phyloP scores from a whole-genome alignment of 805 yeast genomes.

The Spathaspora girioi region DNA sequence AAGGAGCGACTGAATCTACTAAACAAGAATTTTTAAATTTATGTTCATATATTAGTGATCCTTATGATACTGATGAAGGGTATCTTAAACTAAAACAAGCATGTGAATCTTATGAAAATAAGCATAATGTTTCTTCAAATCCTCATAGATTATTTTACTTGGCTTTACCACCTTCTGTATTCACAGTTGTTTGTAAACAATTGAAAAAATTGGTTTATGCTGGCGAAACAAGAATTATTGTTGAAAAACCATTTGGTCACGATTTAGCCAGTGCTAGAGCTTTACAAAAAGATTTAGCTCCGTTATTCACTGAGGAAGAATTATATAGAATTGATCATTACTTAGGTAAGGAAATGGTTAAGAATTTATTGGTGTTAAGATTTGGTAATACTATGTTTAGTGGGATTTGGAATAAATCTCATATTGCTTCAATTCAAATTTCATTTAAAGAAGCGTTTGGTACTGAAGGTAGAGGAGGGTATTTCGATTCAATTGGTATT shows the following conservation, averaged over 20 bases:
- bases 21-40: constrained; percentile 63
- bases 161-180: constrained; percentile 93
- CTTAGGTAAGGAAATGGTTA: constrained; percentile 96
- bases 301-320: constrained; percentile 87
- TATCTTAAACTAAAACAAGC: constrained; percentile 52
- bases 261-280: constrained; percentile 77
- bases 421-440: constrained; percentile 77
- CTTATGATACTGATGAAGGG: constrained; percentile 80
- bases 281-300: constrained; percentile 74
- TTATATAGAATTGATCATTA: constrained; percentile 95
- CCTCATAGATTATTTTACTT: constrained; percentile 86
- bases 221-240: constrained; percentile 75
- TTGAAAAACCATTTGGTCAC: constrained; percentile 97
- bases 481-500: constrained; percentile 92
- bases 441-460: constrained; percentile 98
- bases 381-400: constrained; percentile 86
- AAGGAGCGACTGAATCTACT: constrained; percentile 38
- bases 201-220: constrained; percentile 64
- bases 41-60: constrained; percentile 69
- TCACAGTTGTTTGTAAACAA: constrained; percentile 71
- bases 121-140: constrained; percentile 32
- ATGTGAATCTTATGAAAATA: constrained; percentile 58
- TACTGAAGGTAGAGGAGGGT: constrained; percentile 98
- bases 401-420: constrained; percentile 86
- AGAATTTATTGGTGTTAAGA: constrained; percentile 82